Conservation (phyloP, 2,329 filamentous ascomycete species). For the Chaetomium strumarium region DNA sequence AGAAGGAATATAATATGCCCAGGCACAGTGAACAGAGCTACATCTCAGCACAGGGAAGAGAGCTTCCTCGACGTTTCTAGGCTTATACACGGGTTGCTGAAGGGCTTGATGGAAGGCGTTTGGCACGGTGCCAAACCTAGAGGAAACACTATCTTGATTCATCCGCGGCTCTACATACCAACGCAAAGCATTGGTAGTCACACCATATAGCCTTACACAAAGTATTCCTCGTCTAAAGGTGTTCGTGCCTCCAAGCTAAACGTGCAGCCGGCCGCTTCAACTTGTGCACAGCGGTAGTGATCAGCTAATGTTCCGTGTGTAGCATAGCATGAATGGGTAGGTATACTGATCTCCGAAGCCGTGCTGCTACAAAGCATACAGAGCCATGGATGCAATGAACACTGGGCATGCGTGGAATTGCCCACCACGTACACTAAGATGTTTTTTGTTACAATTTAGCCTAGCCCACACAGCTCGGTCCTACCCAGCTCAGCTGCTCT, state of each 20-base stretch:
- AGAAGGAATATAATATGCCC: not conserved
- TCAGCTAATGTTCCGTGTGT: too few species aligned
- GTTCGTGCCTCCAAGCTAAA: not conserved
- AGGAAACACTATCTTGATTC: not conserved
- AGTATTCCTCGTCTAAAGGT: not conserved
- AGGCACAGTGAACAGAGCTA: not conserved
- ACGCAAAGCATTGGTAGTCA: not conserved
- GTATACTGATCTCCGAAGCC: too few species aligned
- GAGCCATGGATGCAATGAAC: too few species aligned
- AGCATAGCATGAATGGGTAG: too few species aligned
- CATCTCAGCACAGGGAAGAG: not conserved
- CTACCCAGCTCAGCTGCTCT: not conserved
- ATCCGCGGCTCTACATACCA: not conserved
- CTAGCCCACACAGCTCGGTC: not conserved
- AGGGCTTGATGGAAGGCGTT: not conserved
- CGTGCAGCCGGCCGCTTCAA: not conserved
- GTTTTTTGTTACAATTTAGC: not conserved
- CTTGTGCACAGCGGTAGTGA: too few species aligned
- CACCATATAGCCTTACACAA: not conserved
- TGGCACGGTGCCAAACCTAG: not conserved
- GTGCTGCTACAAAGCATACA: too few species aligned
- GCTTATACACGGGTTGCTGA: not conserved
- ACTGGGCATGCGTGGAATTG: too few species aligned
- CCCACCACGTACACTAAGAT: not conserved
- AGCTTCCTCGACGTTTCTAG: not conserved